These are phyloP conservation scores for Beauveria scarabaeidicola DNA, from an alignment of 2,329 filamentous ascomycete species.

Conservation along the genomic window DNA sequence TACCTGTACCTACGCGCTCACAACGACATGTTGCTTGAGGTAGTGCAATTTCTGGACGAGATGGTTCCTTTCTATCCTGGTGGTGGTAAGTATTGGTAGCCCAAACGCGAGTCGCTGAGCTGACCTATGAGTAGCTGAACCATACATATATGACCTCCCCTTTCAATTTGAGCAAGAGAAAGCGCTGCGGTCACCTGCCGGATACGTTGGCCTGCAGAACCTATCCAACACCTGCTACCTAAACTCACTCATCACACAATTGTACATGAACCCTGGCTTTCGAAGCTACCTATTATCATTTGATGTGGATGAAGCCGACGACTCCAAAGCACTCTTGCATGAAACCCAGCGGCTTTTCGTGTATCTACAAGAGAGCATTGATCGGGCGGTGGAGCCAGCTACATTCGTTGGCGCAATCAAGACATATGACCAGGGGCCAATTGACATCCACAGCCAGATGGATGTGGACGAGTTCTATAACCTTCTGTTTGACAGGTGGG, in stretches of 20 bases:
- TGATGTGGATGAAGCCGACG: conserved; percentile 44
- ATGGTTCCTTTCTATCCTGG: conserved; percentile 31
- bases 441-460: conserved; percentile 89
- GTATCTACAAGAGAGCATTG: conserved; percentile 74
- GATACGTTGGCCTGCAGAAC: conserved; percentile 85
- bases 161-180: conserved; percentile 56
- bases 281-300: conserved; percentile 70
- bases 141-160: conserved; percentile 53
- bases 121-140: conserved; percentile 26
- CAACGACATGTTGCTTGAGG: conserved; percentile 35
- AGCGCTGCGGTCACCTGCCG: conserved; percentile 65
- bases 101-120: conserved; percentile 38
- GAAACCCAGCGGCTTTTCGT: conserved; percentile 78
- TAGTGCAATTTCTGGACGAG: conserved; percentile 36
- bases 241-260: conserved; percentile 86
- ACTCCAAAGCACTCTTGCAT: conserved; percentile 58
- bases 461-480: conserved; percentile 98
- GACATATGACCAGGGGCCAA: conserved; percentile 71
- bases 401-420: conserved; percentile 67
- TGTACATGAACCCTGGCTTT: conserved; percentile 92
- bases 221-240: conserved; percentile 95
- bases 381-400: conserved; percentile 64
- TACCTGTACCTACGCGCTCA: conserved; percentile 46
- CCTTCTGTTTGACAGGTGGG: conserved; percentile 83
- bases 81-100: conserved; percentile 26